Evolutionary conservation across 2,329 filamentous ascomycete genomes (phyloP).

Genomic region (Fusarium sp.): DNA sequence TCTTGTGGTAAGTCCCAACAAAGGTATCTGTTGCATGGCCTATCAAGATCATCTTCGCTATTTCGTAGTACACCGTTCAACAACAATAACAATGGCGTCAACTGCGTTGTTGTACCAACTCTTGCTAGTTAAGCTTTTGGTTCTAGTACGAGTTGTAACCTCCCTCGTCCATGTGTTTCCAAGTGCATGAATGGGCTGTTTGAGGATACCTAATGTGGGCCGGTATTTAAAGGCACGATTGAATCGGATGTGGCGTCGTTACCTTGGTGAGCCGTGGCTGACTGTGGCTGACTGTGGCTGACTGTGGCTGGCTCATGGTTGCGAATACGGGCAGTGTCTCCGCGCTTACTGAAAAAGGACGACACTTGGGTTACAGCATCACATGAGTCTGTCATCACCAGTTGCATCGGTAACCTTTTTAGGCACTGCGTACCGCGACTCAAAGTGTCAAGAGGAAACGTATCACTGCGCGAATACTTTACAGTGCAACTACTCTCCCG

Average conservation of each 20-base stretch:
- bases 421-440: not conserved
- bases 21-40: not conserved
- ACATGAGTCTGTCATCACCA: constrained; percentile 27
- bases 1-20: too few relatives aligned
- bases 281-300: not conserved
- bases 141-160: not conserved
- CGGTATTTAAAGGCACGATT: not conserved
- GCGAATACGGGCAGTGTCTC: constrained; percentile 4
- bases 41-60: not conserved
- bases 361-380: constrained; percentile 27
- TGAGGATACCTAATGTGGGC: not conserved
- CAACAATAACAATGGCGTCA: not conserved
- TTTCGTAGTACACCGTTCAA: not conserved
- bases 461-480: not conserved
- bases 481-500: not conserved
- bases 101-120: not conserved
- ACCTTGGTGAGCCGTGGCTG: not conserved
- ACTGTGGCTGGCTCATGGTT: not conserved
- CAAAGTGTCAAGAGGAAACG: not conserved
- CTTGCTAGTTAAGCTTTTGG: not conserved
- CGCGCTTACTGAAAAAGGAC: not conserved
- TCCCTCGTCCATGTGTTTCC: not conserved
- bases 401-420: constrained; percentile 22
- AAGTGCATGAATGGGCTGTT: not conserved
- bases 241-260: not conserved